These are phyloP conservation scores for Choricystis sp. DNA, from an alignment of 139 green algal genomes.

Conservation along the genomic window DNA sequence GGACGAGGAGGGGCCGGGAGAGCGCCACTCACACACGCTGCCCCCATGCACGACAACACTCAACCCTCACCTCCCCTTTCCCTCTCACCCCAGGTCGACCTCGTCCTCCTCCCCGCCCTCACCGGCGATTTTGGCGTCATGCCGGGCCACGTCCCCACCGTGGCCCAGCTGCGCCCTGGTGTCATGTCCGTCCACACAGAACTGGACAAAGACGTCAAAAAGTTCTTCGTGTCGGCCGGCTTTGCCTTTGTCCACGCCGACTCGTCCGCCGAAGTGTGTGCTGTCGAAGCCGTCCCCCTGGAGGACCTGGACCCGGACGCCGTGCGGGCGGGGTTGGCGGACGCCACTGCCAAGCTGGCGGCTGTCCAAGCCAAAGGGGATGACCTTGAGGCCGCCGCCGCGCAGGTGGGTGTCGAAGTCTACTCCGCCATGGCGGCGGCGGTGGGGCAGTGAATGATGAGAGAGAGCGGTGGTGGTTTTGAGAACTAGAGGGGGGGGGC, in stretches of 20 bases:
- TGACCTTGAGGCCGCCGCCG: slow-evolving; percentile 67
- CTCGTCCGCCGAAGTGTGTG: slow-evolving; percentile 54
- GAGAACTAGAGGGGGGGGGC: not conserved
- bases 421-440: slow-evolving; percentile 64
- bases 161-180: slow-evolving; percentile 66
- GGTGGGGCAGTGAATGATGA: slow-evolving; percentile 10
- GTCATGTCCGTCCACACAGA: slow-evolving; percentile 63
- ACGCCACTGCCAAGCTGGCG: slow-evolving; percentile 63
- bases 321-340: slow-evolving; percentile 44
- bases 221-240: slow-evolving; percentile 69
- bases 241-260: slow-evolving; percentile 82
- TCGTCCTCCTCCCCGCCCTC: slow-evolving; percentile 60
- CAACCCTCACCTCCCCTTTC: not conserved
- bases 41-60: not conserved
- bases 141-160: slow-evolving; percentile 72
- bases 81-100: slow-evolving; percentile 48
- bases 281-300: slow-evolving; percentile 64
- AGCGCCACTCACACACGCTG: not conserved
- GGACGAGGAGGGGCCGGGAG: not conserved
- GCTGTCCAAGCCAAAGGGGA: slow-evolving; percentile 41
- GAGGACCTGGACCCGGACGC: slow-evolving; percentile 52
- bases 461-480: not conserved
- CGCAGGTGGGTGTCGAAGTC: slow-evolving; percentile 75
- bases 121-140: slow-evolving; percentile 79
- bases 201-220: slow-evolving; percentile 52